A percentile compares a stretch with the other conserved stretches of the same genome.
These are phyloP conservation scores for Cercis canadensis DNA, from an alignment of 306 rosid species.

Conservation along the genomic window DNA sequence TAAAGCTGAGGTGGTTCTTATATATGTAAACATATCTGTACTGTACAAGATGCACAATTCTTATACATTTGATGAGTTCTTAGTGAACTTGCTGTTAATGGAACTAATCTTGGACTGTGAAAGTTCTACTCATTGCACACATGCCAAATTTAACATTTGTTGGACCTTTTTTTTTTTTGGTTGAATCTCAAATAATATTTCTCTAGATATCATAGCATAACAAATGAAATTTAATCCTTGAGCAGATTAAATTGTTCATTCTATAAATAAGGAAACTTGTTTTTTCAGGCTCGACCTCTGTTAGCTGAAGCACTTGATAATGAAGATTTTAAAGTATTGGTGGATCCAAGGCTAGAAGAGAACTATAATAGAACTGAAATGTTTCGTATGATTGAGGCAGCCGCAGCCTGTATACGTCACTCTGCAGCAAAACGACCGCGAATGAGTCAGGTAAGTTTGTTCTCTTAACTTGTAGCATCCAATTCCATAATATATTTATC, in stretches of 20 bases:
- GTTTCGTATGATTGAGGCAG: constrained; percentile 92
- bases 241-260: constrained; percentile 8
- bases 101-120: too few species aligned
- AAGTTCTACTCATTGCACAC: too few species aligned
- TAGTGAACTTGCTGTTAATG: too few species aligned
- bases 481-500: too few species aligned
- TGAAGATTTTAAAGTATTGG: constrained; percentile 63
- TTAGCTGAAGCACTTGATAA: constrained; percentile 69
- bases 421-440: constrained; percentile 79
- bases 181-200: too few species aligned
- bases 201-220: too few species aligned
- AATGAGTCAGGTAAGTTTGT: constrained; percentile 81
- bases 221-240: not conserved
- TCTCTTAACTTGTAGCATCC: not conserved
- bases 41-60: too few species aligned
- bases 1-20: too few species aligned
- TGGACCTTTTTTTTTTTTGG: too few species aligned
- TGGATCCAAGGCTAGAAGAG: constrained; percentile 74
- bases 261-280: constrained; percentile 19
- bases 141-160: too few species aligned
- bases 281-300: constrained; percentile 84
- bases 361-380: constrained; percentile 66
- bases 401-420: constrained; percentile 94
- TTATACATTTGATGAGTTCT: too few species aligned
- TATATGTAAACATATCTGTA: too few species aligned